phyloP scores from a whole-genome alignment of 805 yeast species.

The Yarrowia deformans region DNA sequence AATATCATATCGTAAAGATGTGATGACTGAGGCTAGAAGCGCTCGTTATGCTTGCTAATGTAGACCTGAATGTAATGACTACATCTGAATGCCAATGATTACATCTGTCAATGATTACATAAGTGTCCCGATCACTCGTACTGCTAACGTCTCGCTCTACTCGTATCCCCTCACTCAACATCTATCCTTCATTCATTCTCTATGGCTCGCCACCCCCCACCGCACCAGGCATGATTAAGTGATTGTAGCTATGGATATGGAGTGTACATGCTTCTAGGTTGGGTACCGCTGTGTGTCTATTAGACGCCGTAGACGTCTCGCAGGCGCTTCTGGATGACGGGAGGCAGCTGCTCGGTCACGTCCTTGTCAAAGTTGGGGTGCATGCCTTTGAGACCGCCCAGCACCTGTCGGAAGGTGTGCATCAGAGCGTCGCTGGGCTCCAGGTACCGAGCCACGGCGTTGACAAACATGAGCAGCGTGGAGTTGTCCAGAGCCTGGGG shows the following conservation, averaged over 20 bases:
- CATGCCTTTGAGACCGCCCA: constrained; percentile 42
- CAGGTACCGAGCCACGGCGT: constrained; percentile 57
- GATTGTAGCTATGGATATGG: constrained; percentile 30
- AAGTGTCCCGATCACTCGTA: too few relatives aligned
- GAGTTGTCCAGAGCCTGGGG: constrained; percentile 66
- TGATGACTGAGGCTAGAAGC: too few relatives aligned
- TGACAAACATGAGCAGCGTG: constrained; percentile 61
- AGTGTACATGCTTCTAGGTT: constrained; percentile 11
- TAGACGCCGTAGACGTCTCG: constrained; percentile 41
- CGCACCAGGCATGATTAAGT: constrained; percentile 35
- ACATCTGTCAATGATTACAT: too few relatives aligned
- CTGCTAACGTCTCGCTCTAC: too few relatives aligned
- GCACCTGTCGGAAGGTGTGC: constrained; percentile 35
- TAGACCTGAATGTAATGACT: too few relatives aligned
- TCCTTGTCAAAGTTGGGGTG: constrained; percentile 43
- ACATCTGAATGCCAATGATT: too few relatives aligned
- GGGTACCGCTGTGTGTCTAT: neutral
- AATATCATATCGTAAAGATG: too few relatives aligned
- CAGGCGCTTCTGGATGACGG: constrained; percentile 45
- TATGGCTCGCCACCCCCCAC: constrained; percentile 17
- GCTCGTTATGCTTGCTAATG: too few relatives aligned
- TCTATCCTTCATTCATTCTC: constrained; percentile 21
- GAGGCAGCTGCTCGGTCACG: constrained; percentile 42
- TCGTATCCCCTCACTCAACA: neutral
- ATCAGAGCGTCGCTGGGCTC: constrained; percentile 42